Evolutionary conservation across 805 yeast species (phyloP).

Genomic region (Candida maltosa): DNA sequence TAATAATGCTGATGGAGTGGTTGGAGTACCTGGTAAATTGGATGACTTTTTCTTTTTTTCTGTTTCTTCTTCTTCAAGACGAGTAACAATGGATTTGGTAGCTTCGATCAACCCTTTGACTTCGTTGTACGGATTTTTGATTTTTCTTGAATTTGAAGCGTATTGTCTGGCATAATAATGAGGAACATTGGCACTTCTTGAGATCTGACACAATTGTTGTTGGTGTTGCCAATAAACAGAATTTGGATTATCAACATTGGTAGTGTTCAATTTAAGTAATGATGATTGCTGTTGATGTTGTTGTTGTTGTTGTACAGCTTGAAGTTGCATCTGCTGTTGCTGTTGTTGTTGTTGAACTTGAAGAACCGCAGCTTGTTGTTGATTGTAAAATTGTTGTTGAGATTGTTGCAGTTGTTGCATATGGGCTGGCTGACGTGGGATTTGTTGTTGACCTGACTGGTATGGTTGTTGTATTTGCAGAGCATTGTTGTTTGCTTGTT

Average conservation of each 20-base stretch:
- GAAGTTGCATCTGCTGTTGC: conserved; percentile 17
- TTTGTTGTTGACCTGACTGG: conserved; percentile 15
- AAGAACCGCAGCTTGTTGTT: conserved; percentile 11
- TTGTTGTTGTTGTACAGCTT: conserved; percentile 19
- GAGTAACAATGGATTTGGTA: conserved; percentile 33
- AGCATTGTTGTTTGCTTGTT: conserved; percentile 13
- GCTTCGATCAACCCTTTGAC: conserved; percentile 41
- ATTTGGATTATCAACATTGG: conserved; percentile 33
- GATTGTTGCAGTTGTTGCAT: conserved; percentile 17
- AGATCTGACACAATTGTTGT: conserved; percentile 64
- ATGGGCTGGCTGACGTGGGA: conserved; percentile 13
- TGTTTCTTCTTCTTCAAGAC: conserved; percentile 42
- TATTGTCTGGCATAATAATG: conserved; percentile 84
- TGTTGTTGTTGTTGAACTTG: conserved; percentile 15
- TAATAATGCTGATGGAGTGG: conserved; percentile 36
- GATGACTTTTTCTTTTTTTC: conserved; percentile 41
- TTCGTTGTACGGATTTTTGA: conserved; percentile 34
- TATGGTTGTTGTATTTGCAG: conserved; percentile 14
- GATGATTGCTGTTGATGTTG: conserved; percentile 22
- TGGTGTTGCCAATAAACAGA: conserved; percentile 77
- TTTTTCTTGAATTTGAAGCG: conserved; percentile 61
- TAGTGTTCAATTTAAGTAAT: neutral
- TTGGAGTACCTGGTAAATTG: conserved; percentile 20
- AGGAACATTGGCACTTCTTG: conserved; percentile 62
- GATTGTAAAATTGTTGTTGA: conserved; percentile 19